Conservation (phyloP, 169 alveolate genomes). For the Cryptosporidium parvum region DNA sequence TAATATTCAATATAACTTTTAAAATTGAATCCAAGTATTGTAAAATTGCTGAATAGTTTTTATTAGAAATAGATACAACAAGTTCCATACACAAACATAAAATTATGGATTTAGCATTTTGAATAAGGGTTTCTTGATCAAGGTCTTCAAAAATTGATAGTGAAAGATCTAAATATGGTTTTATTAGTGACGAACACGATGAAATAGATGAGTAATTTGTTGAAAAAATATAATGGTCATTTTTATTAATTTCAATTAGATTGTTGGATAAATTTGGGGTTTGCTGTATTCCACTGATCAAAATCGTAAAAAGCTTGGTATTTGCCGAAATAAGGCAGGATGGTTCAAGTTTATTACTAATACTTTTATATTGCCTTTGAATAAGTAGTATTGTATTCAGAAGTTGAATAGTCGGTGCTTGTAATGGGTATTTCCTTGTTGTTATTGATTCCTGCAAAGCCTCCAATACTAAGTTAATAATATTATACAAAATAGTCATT, state of each 20-base stretch:
- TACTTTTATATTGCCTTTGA: constrained; percentile 17
- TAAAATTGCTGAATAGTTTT: not conserved
- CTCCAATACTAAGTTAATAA: constrained; percentile 17
- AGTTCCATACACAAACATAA: constrained; percentile 31
- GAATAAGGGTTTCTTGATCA: constrained; percentile 6
- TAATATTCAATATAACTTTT: constrained; percentile 16
- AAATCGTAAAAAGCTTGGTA: constrained; percentile 9
- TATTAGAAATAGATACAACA: not conserved
- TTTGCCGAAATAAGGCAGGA: not conserved
- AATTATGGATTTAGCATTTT: constrained; percentile 22
- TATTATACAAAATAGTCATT: not conserved
- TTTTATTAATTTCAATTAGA: not conserved
- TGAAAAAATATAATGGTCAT: not conserved
- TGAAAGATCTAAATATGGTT: constrained; percentile 43
- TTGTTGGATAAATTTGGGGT: not conserved
- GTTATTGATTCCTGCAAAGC: constrained; percentile 27
- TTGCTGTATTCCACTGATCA: constrained; percentile 40
- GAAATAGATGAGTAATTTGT: not conserved
- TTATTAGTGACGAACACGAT: constrained; percentile 9
- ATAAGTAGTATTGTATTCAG: constrained; percentile 22
- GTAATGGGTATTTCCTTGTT: constrained; percentile 14
- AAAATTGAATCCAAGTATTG: constrained; percentile 44
- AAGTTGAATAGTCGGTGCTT: constrained; percentile 32
- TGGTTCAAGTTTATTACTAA: constrained; percentile 1
- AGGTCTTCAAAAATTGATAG: constrained; percentile 57